Percentiles rank a stretch among this genome's conserved stretches.
Evolutionary conservation across 768 basidiomycete species (phyloP).

Genomic region (Trametes gibbosa): DNA sequence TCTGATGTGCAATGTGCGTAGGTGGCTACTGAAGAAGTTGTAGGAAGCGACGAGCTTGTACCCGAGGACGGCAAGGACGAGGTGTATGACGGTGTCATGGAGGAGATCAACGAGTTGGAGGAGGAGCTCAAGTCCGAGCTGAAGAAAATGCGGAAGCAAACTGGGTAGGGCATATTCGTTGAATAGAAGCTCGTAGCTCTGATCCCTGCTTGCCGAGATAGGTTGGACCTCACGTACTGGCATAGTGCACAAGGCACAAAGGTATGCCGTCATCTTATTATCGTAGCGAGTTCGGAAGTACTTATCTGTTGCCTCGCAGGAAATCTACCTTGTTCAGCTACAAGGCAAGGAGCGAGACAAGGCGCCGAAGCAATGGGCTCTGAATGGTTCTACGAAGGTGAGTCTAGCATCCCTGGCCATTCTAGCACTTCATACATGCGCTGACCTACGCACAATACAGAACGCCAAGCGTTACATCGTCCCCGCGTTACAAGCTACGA

Average conservation of each 20-base stretch:
- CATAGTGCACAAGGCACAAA: constrained; percentile 84
- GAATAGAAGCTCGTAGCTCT: constrained; percentile 7
- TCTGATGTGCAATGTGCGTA: background rate
- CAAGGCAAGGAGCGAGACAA: constrained; percentile 48
- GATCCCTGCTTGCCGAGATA: constrained; percentile 34
- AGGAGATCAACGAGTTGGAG: constrained; percentile 71
- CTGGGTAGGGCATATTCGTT: constrained; percentile 47
- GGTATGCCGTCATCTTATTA: constrained; percentile 33
- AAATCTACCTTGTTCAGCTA: constrained; percentile 88
- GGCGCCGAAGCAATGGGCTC: constrained; percentile 83
- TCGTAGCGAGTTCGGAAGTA: background rate
- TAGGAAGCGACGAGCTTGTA: constrained; percentile 66
- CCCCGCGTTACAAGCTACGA: constrained; percentile 62
- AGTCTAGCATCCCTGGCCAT: too few species aligned
- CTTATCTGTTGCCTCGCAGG: constrained; percentile 41
- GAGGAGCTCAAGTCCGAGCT: constrained; percentile 65
- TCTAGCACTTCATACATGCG: too few species aligned
- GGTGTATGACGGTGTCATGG: constrained; percentile 74
- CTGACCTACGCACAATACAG: constrained; percentile 36
- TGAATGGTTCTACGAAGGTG: constrained; percentile 79
- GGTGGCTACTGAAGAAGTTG: background rate
- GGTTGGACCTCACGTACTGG: constrained; percentile 57
- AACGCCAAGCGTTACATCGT: constrained; percentile 75
- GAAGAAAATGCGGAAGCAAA: constrained; percentile 60
- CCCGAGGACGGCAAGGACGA: constrained; percentile 86